Evolutionary conservation across 345 rosid genomes (phyloP).

Genomic region (Eucalyptus curtisii): DNA sequence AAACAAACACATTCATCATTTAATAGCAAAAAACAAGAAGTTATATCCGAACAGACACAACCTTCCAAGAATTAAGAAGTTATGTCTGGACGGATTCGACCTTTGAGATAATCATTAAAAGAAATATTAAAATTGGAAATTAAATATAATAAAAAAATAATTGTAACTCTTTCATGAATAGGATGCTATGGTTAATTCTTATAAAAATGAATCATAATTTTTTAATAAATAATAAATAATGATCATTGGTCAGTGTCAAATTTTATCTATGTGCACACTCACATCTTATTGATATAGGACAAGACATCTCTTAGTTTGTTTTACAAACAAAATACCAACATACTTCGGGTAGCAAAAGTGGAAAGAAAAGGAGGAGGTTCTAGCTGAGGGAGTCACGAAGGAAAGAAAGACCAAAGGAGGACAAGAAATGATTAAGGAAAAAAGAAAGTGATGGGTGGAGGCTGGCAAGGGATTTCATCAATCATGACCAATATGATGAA

Average conservation of each 20-base stretch:
- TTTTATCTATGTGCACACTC: accelerated
- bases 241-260: accelerated
- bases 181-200: accelerated
- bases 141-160: too few relatives aligned
- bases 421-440: too few relatives aligned
- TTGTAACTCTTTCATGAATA: accelerated
- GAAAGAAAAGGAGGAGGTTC: neutral
- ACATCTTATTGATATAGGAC: accelerated
- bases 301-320: accelerated
- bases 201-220: too few relatives aligned
- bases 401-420: neutral
- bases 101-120: accelerated
- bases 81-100: accelerated
- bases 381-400: neutral
- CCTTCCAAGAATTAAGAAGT: accelerated
- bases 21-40: accelerated
- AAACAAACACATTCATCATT: too few relatives aligned
- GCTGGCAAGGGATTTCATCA: neutral
- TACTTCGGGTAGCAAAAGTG: accelerated
- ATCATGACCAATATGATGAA: neutral
- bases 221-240: too few relatives aligned
- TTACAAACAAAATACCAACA: too few relatives aligned
- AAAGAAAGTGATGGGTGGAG: neutral
- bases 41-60: accelerated
- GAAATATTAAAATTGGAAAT: accelerated